Evolutionary conservation across 768 basidiomycete species (phyloP), one percentile per base, ranked within the genome.

Genomic region (Macrocybe gigantea): DNA sequence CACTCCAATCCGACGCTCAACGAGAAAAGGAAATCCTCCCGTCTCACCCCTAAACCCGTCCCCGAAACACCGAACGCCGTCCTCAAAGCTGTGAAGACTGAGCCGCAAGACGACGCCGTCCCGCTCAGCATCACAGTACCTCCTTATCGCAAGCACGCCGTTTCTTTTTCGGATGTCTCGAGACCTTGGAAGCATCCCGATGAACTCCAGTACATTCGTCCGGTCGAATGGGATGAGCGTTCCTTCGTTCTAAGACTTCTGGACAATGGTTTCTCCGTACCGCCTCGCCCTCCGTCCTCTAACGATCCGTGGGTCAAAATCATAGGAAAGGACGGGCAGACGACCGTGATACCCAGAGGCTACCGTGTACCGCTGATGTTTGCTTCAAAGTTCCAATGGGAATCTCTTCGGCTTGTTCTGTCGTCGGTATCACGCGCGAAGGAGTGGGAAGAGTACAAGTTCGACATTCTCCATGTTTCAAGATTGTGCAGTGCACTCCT

Each of bases 361-460:
- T 76, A 76, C 51, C 62, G 74, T 1, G 54, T 73, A 12, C 73
- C 74, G 0, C 55, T 76, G 12, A 65, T 76, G 63, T 76, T 73
- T 56, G 63, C 70, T 14, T 70, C 70, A 34, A 69, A 69, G 45
- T 74, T 71, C 49, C 65, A 65, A 45, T 76, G 72, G 72, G 68
- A 68, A 49, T 66, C 64, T 9, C 52, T 74, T 3, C 53, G 64
- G 47, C 64, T 76, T 30, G 70, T 74, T 8, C 50, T 73, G 44
- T 67, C 65, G 5, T 65, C 69, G 5, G 49, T 49, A 22, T 55
- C 61, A 15, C 60, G 64, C 3, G 55, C 61, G 15, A 53, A 55
- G 34, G 74, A 76, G 48, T 76, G 74, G 74, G 59, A 63, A 1
- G 60, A 64, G 31, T 67, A 66, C 48, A 68, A 65, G 40, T 72